Percentiles rank a stretch among this genome's conserved stretches.
These are phyloP conservation scores for Rhynchospora breviuscula DNA, from an alignment of 176 grass and related monocot genomes.

Conservation along the genomic window DNA sequence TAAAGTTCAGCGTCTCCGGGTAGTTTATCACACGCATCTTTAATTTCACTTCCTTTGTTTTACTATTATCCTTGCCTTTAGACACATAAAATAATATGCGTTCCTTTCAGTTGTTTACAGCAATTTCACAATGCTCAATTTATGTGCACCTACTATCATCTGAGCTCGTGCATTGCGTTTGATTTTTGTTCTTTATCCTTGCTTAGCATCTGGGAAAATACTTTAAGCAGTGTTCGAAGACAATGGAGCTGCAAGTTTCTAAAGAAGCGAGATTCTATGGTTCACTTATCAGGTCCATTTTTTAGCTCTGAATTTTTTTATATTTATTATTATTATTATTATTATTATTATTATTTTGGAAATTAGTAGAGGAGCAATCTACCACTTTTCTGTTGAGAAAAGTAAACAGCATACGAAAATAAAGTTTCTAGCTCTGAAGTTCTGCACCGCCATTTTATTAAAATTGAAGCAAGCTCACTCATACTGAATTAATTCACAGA, in stretches of 20 bases:
- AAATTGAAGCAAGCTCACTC: not conserved
- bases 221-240: constrained; percentile 81
- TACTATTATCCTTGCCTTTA: not conserved
- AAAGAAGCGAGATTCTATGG: constrained; percentile 77
- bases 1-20: constrained; percentile 86
- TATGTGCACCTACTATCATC: not conserved
- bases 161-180: constrained; percentile 10
- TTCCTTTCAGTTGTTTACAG: not conserved
- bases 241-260: constrained; percentile 73
- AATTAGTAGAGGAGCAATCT: too few relatives aligned
- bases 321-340: too few relatives aligned
- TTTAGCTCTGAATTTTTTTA: not conserved
- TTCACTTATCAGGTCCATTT: constrained; percentile 71
- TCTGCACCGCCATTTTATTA: not conserved
- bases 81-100: not conserved
- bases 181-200: constrained; percentile 20
- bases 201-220: constrained; percentile 68
- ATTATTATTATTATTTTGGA: too few relatives aligned
- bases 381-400: too few relatives aligned
- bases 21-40: constrained; percentile 21
- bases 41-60: not conserved
- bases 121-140: not conserved
- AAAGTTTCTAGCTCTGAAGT: not conserved
- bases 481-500: constrained; percentile 30
- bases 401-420: too few relatives aligned